Conservation (phyloP, 2,329 filamentous ascomycete species). For the Phyllosticta citrichinensis region DNA sequence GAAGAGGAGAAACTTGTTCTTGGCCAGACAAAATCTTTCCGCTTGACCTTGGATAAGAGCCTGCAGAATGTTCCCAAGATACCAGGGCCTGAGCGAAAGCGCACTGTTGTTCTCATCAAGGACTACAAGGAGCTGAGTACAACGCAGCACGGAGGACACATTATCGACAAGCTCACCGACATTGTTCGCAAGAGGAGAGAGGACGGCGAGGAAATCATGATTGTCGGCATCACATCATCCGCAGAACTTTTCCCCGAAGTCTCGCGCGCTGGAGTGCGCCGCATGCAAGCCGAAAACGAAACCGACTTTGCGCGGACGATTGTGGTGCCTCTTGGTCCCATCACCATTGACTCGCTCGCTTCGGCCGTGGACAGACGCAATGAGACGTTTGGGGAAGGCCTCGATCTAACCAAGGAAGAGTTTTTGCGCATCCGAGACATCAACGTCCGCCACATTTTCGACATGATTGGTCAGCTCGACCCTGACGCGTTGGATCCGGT, state of each 20-base stretch:
- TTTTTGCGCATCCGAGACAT: conserved; percentile 27
- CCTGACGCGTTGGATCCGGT: conserved; percentile 17
- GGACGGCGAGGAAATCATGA: conserved; percentile 59
- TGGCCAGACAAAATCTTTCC: not conserved
- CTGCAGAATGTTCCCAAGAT: not conserved
- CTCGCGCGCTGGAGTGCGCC: conserved; percentile 34
- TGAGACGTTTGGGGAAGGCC: not conserved
- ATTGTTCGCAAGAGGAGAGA: conserved; percentile 63
- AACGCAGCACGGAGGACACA: conserved; percentile 56
- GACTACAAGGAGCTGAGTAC: conserved; percentile 71
- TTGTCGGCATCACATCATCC: conserved; percentile 67
- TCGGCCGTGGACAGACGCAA: not conserved
- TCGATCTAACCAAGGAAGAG: not conserved
- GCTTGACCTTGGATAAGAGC: not conserved
- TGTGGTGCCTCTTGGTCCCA: conserved; percentile 12
- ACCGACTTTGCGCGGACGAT: conserved; percentile 25
- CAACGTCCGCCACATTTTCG: conserved; percentile 55
- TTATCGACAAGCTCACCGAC: conserved; percentile 61
- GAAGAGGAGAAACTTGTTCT: not conserved
- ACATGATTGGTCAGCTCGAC: conserved; percentile 46
- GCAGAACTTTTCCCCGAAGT: conserved; percentile 37
- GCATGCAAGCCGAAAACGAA: conserved; percentile 34
- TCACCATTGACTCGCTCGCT: not conserved
- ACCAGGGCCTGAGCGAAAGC: not conserved
- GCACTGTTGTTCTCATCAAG: conserved; percentile 64